Percentiles rank a stretch among this genome's conserved stretches.
These are phyloP conservation scores for Boeremia lycopersici DNA, from an alignment of 2,329 filamentous ascomycete genomes.

Conservation along the genomic window DNA sequence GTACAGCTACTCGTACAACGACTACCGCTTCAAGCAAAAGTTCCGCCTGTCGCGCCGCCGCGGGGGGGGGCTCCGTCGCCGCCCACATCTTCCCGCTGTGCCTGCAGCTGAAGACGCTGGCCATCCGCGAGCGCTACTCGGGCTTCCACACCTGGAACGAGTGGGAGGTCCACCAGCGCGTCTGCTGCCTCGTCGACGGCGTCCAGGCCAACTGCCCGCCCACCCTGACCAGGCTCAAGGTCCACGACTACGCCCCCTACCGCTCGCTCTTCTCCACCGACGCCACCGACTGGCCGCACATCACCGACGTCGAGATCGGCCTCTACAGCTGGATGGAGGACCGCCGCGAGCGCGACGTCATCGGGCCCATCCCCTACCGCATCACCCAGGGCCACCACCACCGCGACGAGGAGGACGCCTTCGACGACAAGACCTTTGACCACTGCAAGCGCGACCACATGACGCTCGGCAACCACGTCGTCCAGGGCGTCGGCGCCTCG, in stretches of 20 bases:
- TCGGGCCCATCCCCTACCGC: slow-evolving; percentile 40
- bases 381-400: slow-evolving; percentile 43
- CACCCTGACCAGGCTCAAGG: slow-evolving; percentile 39
- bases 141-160: slow-evolving; percentile 47
- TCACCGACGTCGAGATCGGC: slow-evolving; percentile 41
- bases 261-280: slow-evolving; percentile 44
- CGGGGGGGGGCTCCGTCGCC: slow-evolving; percentile 43
- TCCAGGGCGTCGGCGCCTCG: slow-evolving; percentile 40
- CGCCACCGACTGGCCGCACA: slow-evolving; percentile 36
- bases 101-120: slow-evolving; percentile 38
- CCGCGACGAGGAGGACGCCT: slow-evolving; percentile 43
- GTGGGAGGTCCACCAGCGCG: slow-evolving; percentile 46
- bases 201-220: slow-evolving; percentile 38
- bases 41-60: slow-evolving; percentile 44
- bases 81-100: slow-evolving; percentile 42
- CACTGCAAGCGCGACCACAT: slow-evolving; percentile 43
- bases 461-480: slow-evolving; percentile 41
- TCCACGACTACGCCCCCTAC: slow-evolving; percentile 45
- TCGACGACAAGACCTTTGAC: slow-evolving; percentile 44
- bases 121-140: slow-evolving; percentile 42
- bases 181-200: slow-evolving; percentile 45
- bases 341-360: slow-evolving; percentile 41
- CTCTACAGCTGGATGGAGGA: slow-evolving; percentile 46
- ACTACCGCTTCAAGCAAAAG: slow-evolving; percentile 45
- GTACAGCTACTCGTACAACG: slow-evolving; percentile 46